phyloP scores from a whole-genome alignment of 2,329 filamentous ascomycete species.

The Calonectria multiphialidica region DNA sequence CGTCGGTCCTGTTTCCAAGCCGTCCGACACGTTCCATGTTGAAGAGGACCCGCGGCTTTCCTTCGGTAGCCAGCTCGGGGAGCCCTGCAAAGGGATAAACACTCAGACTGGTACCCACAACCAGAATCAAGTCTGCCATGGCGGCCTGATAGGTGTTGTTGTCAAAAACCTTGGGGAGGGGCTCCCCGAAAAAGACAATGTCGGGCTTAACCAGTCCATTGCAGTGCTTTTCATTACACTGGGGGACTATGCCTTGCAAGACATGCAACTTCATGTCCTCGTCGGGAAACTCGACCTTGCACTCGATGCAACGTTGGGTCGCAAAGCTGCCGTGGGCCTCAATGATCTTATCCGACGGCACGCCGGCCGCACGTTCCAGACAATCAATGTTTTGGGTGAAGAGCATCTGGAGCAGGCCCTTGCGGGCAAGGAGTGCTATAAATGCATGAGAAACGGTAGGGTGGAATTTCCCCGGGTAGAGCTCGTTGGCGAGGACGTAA shows the following conservation, averaged over 20 bases:
- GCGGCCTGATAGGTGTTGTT: constrained; percentile 59
- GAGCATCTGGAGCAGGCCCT: constrained; percentile 82
- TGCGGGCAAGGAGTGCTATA: constrained; percentile 83
- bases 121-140: constrained; percentile 81
- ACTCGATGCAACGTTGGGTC: constrained; percentile 91
- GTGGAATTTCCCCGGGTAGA: constrained; percentile 90
- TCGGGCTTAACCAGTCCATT: constrained; percentile 90
- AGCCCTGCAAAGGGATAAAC: constrained; percentile 92
- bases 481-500: constrained; percentile 90
- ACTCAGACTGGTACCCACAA: constrained; percentile 89
- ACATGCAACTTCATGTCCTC: constrained; percentile 81
- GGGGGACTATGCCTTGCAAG: constrained; percentile 74
- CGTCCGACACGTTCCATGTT: constrained; percentile 88
- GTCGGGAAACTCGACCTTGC: constrained; percentile 78
- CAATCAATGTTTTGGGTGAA: constrained; percentile 99
- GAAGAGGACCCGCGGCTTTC: constrained; percentile 83
- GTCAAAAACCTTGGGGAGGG: constrained; percentile 59
- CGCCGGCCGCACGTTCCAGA: constrained; percentile 87
- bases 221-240: constrained; percentile 73
- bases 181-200: constrained; percentile 93
- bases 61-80: constrained; percentile 71
- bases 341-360: constrained; percentile 84
- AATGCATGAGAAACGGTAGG: constrained; percentile 94
- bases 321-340: constrained; percentile 98
- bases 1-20: constrained; percentile 82